Conservation (phyloP, 495 filamentous ascomycete genomes). For the Hypoxylon cercidicola region DNA sequence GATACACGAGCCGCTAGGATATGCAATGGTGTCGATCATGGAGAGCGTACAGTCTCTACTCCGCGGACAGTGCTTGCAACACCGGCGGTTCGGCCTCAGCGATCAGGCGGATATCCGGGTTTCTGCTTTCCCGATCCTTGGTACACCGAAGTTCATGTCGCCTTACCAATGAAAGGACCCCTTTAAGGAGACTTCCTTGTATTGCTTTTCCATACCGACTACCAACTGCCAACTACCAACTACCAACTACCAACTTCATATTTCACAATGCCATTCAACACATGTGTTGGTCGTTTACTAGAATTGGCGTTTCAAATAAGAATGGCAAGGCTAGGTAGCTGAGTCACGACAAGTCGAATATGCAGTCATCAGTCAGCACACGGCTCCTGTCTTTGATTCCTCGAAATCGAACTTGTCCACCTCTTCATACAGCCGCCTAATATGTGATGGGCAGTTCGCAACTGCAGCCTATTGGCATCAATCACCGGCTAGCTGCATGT, state of each 20-base stretch:
- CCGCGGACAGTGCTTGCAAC: neutral
- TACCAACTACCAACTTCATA: too few relatives aligned
- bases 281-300: too few relatives aligned
- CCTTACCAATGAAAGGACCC: too few relatives aligned
- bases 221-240: too few relatives aligned
- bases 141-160: too few relatives aligned
- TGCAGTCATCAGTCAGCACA: neutral
- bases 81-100: neutral
- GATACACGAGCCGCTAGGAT: slow-evolving; percentile 24
- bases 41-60: slow-evolving; percentile 19
- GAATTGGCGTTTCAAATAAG: slow-evolving; percentile 2
- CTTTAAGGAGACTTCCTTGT: too few relatives aligned
- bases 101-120: neutral
- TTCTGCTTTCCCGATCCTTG: neutral
- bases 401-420: neutral
- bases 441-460: slow-evolving; percentile 4
- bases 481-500: slow-evolving; percentile 32
- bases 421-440: neutral
- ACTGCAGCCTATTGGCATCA: slow-evolving; percentile 8
- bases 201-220: too few relatives aligned
- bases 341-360: neutral
- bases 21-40: slow-evolving; percentile 35
- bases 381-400: neutral
- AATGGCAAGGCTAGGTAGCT: neutral
- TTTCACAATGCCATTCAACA: too few relatives aligned